phyloP scores from a whole-genome alignment of 2,329 filamentous ascomycete genomes.

The Penicillium sp. region DNA sequence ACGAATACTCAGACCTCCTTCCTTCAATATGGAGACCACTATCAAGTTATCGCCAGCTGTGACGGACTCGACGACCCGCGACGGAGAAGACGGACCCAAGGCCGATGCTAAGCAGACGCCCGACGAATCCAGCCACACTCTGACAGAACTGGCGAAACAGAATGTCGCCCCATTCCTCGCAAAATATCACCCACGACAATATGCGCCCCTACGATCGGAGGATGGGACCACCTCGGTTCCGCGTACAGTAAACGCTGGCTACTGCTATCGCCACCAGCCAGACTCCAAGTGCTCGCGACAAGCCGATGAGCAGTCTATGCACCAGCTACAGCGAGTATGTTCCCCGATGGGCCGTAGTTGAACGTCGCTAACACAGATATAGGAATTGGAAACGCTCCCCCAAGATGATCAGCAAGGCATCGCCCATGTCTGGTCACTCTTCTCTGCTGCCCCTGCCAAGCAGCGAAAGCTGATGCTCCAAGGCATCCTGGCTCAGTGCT shows the following conservation, averaged over 20 bases:
- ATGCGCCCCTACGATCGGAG: slow-evolving; percentile 70
- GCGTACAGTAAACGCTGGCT: slow-evolving; percentile 71
- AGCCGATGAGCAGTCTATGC: slow-evolving; percentile 95
- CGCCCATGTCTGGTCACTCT: slow-evolving; percentile 95
- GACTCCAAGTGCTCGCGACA: slow-evolving; percentile 92
- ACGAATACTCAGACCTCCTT: background rate
- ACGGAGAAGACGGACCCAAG: slow-evolving; percentile 9
- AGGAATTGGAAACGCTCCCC: slow-evolving; percentile 82
- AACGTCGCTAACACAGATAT: slow-evolving; percentile 10
- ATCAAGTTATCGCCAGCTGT: background rate
- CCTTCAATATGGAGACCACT: slow-evolving; percentile 6
- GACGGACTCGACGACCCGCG: background rate
- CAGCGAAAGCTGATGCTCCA: slow-evolving; percentile 96
- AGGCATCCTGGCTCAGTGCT: slow-evolving; percentile 94
- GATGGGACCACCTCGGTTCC: slow-evolving; percentile 46
- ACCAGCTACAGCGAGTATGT: slow-evolving; percentile 82
- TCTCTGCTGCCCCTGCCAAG: slow-evolving; percentile 91
- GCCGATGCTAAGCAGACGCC: slow-evolving; percentile 29
- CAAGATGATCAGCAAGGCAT: slow-evolving; percentile 91
- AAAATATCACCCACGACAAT: slow-evolving; percentile 86
- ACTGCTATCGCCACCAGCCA: slow-evolving; percentile 92
- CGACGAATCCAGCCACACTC: slow-evolving; percentile 32
- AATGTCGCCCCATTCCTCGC: slow-evolving; percentile 86
- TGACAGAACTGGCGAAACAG: slow-evolving; percentile 69
- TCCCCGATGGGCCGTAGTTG: background rate